A percentile compares a stretch with the other conserved stretches of the same genome.
These are phyloP conservation scores for Microbotryum violaceum DNA, from an alignment of 1,284 basidiomycete genomes.

Conservation along the genomic window DNA sequence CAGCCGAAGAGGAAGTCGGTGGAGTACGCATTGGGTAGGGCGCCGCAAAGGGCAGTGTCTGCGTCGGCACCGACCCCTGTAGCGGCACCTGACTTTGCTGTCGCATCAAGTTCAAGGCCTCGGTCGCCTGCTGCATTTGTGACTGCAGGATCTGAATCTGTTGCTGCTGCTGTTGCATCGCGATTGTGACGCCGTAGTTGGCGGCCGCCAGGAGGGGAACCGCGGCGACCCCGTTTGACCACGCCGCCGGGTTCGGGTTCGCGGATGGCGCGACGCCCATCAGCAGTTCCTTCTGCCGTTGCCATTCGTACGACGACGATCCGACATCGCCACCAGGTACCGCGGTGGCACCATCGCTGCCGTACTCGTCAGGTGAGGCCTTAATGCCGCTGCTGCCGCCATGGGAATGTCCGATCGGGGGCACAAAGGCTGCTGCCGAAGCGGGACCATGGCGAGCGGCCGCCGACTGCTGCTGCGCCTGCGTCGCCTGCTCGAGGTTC, in stretches of 20 bases:
- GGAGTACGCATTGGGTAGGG: too few relatives aligned
- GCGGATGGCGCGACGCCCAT: constrained; percentile 4
- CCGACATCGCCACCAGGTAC: not conserved
- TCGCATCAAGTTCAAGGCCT: constrained; percentile 1
- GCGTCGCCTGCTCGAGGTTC: constrained; percentile 3
- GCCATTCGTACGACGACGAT: constrained; percentile 14
- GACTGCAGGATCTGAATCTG: constrained; percentile 25
- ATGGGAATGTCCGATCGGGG: constrained; percentile 48
- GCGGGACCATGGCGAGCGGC: constrained; percentile 41
- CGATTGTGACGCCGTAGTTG: constrained; percentile 7
- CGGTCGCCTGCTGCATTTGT: not conserved
- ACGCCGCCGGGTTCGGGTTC: not conserved
- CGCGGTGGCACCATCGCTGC: not conserved
- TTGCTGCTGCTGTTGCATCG: constrained; percentile 22
- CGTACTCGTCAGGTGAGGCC: not conserved
- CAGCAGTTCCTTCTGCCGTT: constrained; percentile 24
- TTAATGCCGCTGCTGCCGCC: not conserved
- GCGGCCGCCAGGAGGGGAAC: not conserved
- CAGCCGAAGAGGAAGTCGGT: too few relatives aligned
- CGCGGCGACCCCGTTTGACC: too few relatives aligned
- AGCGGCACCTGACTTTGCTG: not conserved
- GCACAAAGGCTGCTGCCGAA: constrained; percentile 48
- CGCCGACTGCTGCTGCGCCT: not conserved
- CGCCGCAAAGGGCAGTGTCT: not conserved
- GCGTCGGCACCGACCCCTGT: not conserved